Percentiles rank a stretch among this genome's conserved stretches.
Evolutionary conservation across 768 basidiomycete species (phyloP).

Genomic region (Xerocomus potaroensis): DNA sequence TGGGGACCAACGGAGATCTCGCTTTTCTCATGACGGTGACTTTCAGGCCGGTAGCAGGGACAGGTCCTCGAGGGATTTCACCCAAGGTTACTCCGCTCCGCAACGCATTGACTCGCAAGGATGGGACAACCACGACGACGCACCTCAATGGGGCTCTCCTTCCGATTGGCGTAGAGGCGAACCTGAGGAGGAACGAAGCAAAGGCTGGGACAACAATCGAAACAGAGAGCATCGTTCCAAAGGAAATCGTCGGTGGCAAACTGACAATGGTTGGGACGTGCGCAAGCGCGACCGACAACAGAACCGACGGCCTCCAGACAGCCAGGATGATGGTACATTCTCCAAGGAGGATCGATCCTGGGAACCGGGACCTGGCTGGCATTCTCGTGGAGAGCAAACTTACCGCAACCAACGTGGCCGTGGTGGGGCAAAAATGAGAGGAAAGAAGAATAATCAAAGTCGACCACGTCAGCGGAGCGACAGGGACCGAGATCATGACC

Average conservation of each 20-base stretch:
- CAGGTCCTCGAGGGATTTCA: conserved; percentile 46
- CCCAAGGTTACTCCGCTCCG: conserved; percentile 38
- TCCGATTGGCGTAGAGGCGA: conserved; percentile 40
- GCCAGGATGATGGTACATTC: conserved; percentile 19
- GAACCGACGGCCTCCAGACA: conserved; percentile 31
- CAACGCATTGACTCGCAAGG: conserved; percentile 46
- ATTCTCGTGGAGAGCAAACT: conserved; percentile 38
- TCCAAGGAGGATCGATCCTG: conserved; percentile 54
- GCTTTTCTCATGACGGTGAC: conserved; percentile 38
- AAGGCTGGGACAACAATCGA: conserved; percentile 34
- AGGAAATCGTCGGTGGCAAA: conserved; percentile 32
- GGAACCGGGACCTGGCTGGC: conserved; percentile 72
- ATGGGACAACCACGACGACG: conserved; percentile 41
- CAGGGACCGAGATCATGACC: conserved; percentile 25
- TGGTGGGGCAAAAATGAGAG: conserved; percentile 37
- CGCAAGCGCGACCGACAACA: conserved; percentile 46
- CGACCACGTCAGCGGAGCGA: conserved; percentile 32
- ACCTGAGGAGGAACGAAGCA: conserved; percentile 36
- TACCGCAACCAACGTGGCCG: conserved; percentile 37
- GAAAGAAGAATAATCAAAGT: conserved; percentile 33
- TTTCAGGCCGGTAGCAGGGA: conserved; percentile 39
- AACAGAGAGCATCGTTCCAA: conserved; percentile 32
- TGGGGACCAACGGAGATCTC: conserved; percentile 43
- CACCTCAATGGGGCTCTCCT: conserved; percentile 41
- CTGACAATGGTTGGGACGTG: conserved; percentile 48